Percentiles rank a stretch among this genome's conserved stretches.
These are phyloP conservation scores for Singerocomus rubriflavus DNA, from an alignment of 1,284 basidiomycete genomes.

Conservation along the genomic window DNA sequence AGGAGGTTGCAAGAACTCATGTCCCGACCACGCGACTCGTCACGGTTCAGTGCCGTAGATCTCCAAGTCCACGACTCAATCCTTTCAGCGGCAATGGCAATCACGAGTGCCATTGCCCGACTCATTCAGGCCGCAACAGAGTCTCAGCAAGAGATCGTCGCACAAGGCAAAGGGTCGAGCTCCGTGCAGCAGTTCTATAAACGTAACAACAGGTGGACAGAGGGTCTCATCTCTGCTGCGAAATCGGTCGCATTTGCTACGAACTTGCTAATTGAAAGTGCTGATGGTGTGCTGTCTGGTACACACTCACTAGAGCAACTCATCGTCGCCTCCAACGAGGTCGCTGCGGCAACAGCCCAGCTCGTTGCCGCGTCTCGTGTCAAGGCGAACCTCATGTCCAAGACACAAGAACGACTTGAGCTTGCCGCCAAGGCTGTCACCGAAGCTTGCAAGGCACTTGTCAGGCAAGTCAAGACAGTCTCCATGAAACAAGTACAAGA, in stretches of 20 bases:
- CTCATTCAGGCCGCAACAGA: conserved; percentile 97
- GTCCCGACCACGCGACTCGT: conserved; percentile 81
- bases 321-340: conserved; percentile 98
- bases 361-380: conserved; percentile 98
- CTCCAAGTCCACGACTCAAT: conserved; percentile 98
- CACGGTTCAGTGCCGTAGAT: conserved; percentile 86
- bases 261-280: conserved; percentile 94
- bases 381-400: conserved; percentile 98
- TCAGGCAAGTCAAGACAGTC: conserved; percentile 94
- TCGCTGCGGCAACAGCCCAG: conserved; percentile 95
- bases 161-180: conserved; percentile 89
- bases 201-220: conserved; percentile 99
- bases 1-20: conserved; percentile 88
- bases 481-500: conserved; percentile 81
- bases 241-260: conserved; percentile 98
- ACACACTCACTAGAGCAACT: conserved; percentile 98
- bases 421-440: conserved; percentile 97
- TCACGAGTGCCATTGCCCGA: conserved; percentile 92
- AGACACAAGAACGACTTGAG: conserved; percentile 96
- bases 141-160: conserved; percentile 97
- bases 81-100: conserved; percentile 87
- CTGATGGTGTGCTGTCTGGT: conserved; percentile 95
- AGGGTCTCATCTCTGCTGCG: conserved; percentile 97
- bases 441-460: conserved; percentile 96
- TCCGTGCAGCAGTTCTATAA: conserved; percentile 98